Percentiles rank a stretch among this genome's conserved stretches.
These are phyloP conservation scores for Aspergillus phoenicis DNA, from an alignment of 2,329 filamentous ascomycete species.

Conservation along the genomic window DNA sequence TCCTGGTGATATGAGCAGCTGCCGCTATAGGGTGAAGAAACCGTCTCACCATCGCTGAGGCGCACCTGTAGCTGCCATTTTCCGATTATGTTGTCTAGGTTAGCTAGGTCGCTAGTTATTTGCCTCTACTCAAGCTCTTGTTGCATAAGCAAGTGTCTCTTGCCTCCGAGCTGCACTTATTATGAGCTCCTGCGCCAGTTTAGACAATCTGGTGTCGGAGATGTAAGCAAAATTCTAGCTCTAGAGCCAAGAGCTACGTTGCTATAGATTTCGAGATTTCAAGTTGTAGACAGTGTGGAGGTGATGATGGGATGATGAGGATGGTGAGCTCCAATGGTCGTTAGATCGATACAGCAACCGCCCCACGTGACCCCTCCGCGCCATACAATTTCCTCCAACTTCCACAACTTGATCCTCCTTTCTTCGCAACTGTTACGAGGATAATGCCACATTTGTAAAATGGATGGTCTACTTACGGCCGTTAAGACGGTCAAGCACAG, in stretches of 20 bases:
- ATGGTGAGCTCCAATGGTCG: slow-evolving; percentile 3
- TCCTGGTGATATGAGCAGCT: slow-evolving; percentile 57
- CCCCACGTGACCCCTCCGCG: slow-evolving; percentile 33
- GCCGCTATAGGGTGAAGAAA: neutral
- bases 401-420: slow-evolving; percentile 10
- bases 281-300: neutral
- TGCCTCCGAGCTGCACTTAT: neutral
- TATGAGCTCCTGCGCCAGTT: neutral
- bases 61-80: slow-evolving; percentile 18
- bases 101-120: neutral
- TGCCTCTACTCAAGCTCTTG: neutral
- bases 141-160: neutral
- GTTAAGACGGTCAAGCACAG: slow-evolving; percentile 40
- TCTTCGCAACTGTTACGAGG: slow-evolving; percentile 3
- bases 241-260: neutral
- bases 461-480: slow-evolving; percentile 45
- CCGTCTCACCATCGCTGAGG: slow-evolving; percentile 22
- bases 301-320: neutral
- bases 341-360: slow-evolving; percentile 18
- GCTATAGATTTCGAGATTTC: neutral
- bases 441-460: slow-evolving; percentile 22
- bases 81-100: slow-evolving; percentile 10
- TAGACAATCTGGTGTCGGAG: too few species aligned
- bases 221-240: neutral
- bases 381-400: slow-evolving; percentile 24